A percentile compares a stretch with the other conserved stretches of the same genome.
phyloP scores from a whole-genome alignment of 2,329 filamentous ascomycete genomes.

The Scopulariopsis brevicaulis region DNA sequence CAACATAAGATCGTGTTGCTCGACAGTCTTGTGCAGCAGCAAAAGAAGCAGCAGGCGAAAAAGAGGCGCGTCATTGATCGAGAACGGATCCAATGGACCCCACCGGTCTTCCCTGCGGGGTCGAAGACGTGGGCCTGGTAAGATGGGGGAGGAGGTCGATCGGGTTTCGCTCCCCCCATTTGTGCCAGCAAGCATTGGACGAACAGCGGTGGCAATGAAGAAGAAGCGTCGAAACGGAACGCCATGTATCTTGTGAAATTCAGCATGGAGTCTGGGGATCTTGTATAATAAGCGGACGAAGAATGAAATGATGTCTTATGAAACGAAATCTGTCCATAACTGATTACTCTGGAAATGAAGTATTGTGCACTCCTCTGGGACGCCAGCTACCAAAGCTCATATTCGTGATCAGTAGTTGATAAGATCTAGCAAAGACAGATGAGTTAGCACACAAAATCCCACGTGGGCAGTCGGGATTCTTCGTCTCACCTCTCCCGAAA shows the following conservation, averaged over 20 bases:
- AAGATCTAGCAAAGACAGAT: neutral
- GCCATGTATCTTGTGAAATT: neutral
- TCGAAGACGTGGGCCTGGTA: conserved; percentile 95
- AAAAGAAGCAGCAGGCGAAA: conserved; percentile 72
- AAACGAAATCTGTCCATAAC: neutral
- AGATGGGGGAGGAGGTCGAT: conserved; percentile 1
- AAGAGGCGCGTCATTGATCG: conserved; percentile 68
- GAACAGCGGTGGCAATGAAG: neutral
- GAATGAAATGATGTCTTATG: neutral
- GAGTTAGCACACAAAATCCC: neutral
- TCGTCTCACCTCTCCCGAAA: conserved; percentile 78
- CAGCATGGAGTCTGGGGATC: neutral
- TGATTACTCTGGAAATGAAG: neutral
- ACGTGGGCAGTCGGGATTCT: neutral
- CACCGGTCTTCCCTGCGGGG: conserved; percentile 84
- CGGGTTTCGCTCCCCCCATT: neutral
- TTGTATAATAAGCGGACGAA: neutral
- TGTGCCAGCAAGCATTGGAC: neutral
- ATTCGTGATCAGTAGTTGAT: neutral
- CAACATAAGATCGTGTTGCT: conserved; percentile 94
- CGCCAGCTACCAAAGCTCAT: too few species aligned
- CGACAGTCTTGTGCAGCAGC: conserved; percentile 66
- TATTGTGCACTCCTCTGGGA: too few species aligned
- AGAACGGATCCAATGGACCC: conserved; percentile 81
- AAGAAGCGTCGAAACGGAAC: neutral